Conservation (phyloP, 306 rosid genomes). For the Cucumis hystrix region DNA sequence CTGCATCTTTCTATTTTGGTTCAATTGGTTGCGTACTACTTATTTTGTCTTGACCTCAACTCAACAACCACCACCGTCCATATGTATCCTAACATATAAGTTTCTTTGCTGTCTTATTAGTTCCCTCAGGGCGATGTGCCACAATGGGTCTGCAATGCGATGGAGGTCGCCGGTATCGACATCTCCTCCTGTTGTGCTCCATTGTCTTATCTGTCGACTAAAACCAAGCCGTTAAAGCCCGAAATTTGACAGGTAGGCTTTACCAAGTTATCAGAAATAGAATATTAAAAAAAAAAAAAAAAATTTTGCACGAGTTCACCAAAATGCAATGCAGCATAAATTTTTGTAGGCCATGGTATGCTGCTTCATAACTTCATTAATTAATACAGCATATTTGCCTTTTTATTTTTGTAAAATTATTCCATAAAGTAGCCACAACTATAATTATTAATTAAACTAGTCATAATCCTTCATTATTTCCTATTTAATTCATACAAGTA, state of each 20-base stretch:
- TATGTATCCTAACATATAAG: background rate
- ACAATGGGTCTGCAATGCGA: slow-evolving; percentile 91
- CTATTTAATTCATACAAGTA: background rate
- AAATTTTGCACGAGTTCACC: background rate
- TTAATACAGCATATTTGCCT: background rate
- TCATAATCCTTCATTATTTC: background rate
- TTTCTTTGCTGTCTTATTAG: slow-evolving; percentile 30
- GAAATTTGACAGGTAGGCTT: slow-evolving; percentile 9
- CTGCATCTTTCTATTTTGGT: background rate
- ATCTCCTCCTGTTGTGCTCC: slow-evolving; percentile 72
- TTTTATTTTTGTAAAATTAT: background rate
- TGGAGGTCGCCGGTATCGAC: slow-evolving; percentile 95
- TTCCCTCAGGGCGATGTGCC: slow-evolving; percentile 81
- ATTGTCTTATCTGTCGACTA: slow-evolving; percentile 14
- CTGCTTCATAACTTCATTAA: slow-evolving; percentile 20
- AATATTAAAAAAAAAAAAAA: no score
- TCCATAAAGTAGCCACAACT: background rate
- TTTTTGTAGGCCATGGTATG: slow-evolving; percentile 35
- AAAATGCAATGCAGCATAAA: slow-evolving; percentile 29
- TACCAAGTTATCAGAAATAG: background rate
- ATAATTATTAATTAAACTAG: background rate
- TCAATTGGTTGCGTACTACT: background rate
- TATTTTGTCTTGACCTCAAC: background rate
- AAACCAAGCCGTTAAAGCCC: background rate
- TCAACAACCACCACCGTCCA: background rate